Evolutionary conservation across 352 stramenopile genomes (phyloP), one percentile per base, ranked within the genome.

Genomic region (Pythium volutum): DNA sequence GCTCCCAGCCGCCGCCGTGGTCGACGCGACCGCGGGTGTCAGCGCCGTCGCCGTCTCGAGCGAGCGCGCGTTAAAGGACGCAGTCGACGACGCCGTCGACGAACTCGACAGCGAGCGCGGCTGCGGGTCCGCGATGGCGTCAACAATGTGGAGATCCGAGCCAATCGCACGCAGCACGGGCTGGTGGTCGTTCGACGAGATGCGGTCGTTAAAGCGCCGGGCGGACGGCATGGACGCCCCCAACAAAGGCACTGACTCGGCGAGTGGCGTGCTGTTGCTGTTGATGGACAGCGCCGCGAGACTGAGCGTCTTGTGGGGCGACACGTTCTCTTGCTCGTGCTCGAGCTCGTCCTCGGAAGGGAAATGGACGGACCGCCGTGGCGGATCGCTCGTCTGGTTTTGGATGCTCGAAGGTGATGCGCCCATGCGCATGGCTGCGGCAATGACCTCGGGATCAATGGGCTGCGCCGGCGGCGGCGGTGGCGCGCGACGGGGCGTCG

Each of bases 81-180:
- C 54, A 3, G 45, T 50, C 8, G 61, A 68, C 22, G 61, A 68
- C 29, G 54, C 53, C 23, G 61, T 68, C 22, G 61, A 63, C n/a
- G 61, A 62, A 20, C 54, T 34, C 18, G 61, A 68, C 15, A 62
- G 53, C 39, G 61, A 68, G 9, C 61, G 61, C 22, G 48, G 53
- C 53, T 63, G 61, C 31, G 54, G 54, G 22, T 63, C 61, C 1
- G 61, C 53, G 11, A 45, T 59, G 15, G 61, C 46, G 22, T 58
- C 53, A 33, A 63, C 48, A 43, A 63, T 58, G 43, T 63, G 39
- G 11, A 63, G 47, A 18, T 68, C 61, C 41, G 61, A 59, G 56
- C 34, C 56, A 34, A 70, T 70, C 15, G 63, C 55, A 20, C 53
- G 63, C 23, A 62, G 63, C 57, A 59, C 51, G 15, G 52, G 62